These are phyloP conservation scores for Schwanniomyces polymorphus DNA, from an alignment of 805 yeast species.

Conservation along the genomic window DNA sequence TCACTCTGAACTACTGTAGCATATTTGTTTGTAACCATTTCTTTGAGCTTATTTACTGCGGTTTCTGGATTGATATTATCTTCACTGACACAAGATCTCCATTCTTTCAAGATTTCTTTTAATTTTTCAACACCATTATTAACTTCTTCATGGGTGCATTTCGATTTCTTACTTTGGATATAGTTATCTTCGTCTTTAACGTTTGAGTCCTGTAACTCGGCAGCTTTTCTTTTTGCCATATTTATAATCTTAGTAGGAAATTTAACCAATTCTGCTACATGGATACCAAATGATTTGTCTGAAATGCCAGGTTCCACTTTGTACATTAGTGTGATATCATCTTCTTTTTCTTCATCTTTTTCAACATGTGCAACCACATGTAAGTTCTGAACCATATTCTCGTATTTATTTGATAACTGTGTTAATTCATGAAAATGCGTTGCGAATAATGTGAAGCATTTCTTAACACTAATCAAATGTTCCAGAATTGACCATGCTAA, in stretches of 20 bases:
- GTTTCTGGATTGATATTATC: constrained; percentile 32
- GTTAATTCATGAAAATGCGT: constrained; percentile 98
- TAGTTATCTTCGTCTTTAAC: constrained; percentile 34
- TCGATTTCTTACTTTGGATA: constrained; percentile 48
- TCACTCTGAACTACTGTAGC: constrained; percentile 25
- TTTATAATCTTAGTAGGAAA: constrained; percentile 86
- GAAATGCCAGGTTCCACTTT: constrained; percentile 96
- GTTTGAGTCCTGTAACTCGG: constrained; percentile 69
- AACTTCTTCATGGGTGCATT: constrained; percentile 54
- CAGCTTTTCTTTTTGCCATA: constrained; percentile 95
- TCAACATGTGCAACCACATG: constrained; percentile 94
- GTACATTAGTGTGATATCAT: constrained; percentile 83
- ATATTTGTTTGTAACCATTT: constrained; percentile 27
- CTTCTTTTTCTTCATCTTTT: constrained; percentile 34
- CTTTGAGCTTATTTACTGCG: constrained; percentile 38
- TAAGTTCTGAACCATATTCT: constrained; percentile 66
- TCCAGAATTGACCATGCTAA: constrained; percentile 96
- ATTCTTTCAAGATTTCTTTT: constrained; percentile 49
- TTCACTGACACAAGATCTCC: constrained; percentile 41
- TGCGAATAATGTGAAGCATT: constrained; percentile 86
- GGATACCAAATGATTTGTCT: constrained; percentile 95
- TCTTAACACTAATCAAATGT: constrained; percentile 66
- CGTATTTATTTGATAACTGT: constrained; percentile 61
- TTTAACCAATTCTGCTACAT: constrained; percentile 93
- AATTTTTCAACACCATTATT: constrained; percentile 51